phyloP scores from a whole-genome alignment of 495 filamentous ascomycete genomes.

The Penicillium verhagenii region DNA sequence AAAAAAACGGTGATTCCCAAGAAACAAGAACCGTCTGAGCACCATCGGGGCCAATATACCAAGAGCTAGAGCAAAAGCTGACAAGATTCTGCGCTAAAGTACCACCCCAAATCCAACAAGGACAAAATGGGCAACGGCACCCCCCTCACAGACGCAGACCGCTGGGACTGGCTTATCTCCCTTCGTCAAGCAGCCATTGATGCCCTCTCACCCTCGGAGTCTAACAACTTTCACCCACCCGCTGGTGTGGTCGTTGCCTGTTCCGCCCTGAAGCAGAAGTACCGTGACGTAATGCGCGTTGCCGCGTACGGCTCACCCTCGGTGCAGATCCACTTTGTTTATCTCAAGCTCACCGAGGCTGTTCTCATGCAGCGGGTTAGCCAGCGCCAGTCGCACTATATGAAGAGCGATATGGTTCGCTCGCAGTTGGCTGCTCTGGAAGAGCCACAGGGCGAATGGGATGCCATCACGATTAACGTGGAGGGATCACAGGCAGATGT shows the following conservation, averaged over 20 bases:
- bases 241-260: slow-evolving; percentile 92
- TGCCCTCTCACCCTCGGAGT: slow-evolving; percentile 53
- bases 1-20: background rate
- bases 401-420: slow-evolving; percentile 97
- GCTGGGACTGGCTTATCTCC: slow-evolving; percentile 96
- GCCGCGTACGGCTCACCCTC: slow-evolving; percentile 75
- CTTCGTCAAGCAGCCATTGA: slow-evolving; percentile 78
- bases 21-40: background rate
- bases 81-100: slow-evolving; percentile 52
- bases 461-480: slow-evolving; percentile 83
- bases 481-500: slow-evolving; percentile 63
- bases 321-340: slow-evolving; percentile 88
- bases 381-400: slow-evolving; percentile 80
- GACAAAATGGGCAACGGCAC: slow-evolving; percentile 89
- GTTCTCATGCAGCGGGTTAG: slow-evolving; percentile 72
- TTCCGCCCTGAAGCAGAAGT: slow-evolving; percentile 93
- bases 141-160: slow-evolving; percentile 89
- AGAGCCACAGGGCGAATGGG: slow-evolving; percentile 75
- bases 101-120: slow-evolving; percentile 79
- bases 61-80: slow-evolving; percentile 12
- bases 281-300: slow-evolving; percentile 93
- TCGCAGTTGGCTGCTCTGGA: slow-evolving; percentile 87
- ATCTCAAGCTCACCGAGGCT: slow-evolving; percentile 74
- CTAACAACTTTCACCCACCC: slow-evolving; percentile 45
- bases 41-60: no score